A percentile compares a stretch with the other conserved stretches of the same genome.
Evolutionary conservation across 108 stramenopile genomes (phyloP).

Genomic region (Cyclostephanos tholiformis): DNA sequence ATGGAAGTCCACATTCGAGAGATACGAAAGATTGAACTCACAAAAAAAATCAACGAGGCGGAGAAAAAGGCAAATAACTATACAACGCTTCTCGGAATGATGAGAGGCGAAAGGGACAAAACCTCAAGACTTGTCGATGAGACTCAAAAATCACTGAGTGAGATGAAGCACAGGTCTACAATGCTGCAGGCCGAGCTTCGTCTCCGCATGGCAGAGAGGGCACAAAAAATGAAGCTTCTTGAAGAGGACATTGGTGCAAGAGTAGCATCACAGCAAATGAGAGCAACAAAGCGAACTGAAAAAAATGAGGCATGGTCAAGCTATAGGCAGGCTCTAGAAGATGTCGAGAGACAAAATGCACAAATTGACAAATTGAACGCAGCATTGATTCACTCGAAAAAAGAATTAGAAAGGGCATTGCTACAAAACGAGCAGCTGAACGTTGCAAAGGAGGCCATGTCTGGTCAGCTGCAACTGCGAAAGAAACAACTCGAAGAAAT

Average conservation of each 20-base stretch:
- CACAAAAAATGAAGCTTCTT: constrained; percentile 8
- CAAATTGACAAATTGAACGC: constrained; percentile 28
- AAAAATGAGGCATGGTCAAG: constrained; percentile 11
- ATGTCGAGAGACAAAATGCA: constrained; percentile 8
- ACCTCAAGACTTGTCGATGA: neutral
- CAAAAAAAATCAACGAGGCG: constrained; percentile 16
- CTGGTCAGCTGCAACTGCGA: constrained; percentile 5
- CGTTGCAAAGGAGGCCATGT: neutral
- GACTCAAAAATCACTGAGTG: neutral
- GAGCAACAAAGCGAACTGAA: constrained; percentile 13
- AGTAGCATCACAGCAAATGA: constrained; percentile 2
- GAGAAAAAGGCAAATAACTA: constrained; percentile 2
- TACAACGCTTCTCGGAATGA: constrained; percentile 1
- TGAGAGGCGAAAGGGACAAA: constrained; percentile 18
- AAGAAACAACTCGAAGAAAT: constrained; percentile 12
- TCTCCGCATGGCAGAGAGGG: constrained; percentile 1
- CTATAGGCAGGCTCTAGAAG: constrained; percentile 1
- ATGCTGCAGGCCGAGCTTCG: constrained; percentile 2
- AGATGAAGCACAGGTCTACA: neutral
- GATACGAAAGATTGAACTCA: constrained; percentile 17
- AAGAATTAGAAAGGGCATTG: neutral
- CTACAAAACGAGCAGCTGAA: constrained; percentile 2
- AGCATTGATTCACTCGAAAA: neutral
- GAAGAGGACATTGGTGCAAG: constrained; percentile 1
- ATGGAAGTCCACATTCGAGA: constrained; percentile 14